Evolutionary conservation across 1,284 basidiomycete genomes (phyloP).

Genomic region (Ceratorhiza oryzae-sativae): DNA sequence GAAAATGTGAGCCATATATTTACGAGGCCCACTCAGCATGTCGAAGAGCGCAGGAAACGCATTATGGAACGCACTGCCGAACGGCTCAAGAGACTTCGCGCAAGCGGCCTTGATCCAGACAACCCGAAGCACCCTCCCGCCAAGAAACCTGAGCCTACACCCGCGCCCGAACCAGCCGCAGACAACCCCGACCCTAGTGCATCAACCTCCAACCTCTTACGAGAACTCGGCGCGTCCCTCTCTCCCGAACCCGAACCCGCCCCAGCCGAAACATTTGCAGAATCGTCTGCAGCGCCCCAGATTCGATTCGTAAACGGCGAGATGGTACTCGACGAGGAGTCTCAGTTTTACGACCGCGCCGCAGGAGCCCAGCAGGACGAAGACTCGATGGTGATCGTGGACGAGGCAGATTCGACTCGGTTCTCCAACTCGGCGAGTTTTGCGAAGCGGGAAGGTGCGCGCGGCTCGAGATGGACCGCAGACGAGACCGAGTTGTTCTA

Average conservation of each 20-base stretch:
- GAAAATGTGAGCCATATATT: too few relatives aligned
- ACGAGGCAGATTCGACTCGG: slow-evolving; percentile 48
- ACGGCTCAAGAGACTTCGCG: slow-evolving; percentile 5
- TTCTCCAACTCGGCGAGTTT: slow-evolving; percentile 51
- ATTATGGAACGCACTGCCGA: slow-evolving; percentile 28
- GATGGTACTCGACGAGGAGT: slow-evolving; percentile 51
- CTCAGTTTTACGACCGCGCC: slow-evolving; percentile 47
- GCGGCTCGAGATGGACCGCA: slow-evolving; percentile 48
- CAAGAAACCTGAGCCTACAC: slow-evolving; percentile 15
- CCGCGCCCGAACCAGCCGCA: background rate
- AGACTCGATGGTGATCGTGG: slow-evolving; percentile 49
- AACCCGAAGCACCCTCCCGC: slow-evolving; percentile 5
- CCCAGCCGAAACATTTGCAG: slow-evolving; percentile 29
- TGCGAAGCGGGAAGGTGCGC: slow-evolving; percentile 45
- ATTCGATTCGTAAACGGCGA: slow-evolving; percentile 51
- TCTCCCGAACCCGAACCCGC: slow-evolving; percentile 11
- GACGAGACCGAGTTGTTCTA: slow-evolving; percentile 51
- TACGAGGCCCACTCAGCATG: slow-evolving; percentile 2
- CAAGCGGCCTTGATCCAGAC: slow-evolving; percentile 19
- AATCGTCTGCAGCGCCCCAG: slow-evolving; percentile 46
- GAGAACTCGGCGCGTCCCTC: slow-evolving; percentile 33
- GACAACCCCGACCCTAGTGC: background rate
- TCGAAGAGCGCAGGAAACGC: slow-evolving; percentile 18
- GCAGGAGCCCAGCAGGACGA: slow-evolving; percentile 44
- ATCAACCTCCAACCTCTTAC: background rate